phyloP scores from a whole-genome alignment of 1,139 yeast species.

The Meyerozyma athensensis region DNA sequence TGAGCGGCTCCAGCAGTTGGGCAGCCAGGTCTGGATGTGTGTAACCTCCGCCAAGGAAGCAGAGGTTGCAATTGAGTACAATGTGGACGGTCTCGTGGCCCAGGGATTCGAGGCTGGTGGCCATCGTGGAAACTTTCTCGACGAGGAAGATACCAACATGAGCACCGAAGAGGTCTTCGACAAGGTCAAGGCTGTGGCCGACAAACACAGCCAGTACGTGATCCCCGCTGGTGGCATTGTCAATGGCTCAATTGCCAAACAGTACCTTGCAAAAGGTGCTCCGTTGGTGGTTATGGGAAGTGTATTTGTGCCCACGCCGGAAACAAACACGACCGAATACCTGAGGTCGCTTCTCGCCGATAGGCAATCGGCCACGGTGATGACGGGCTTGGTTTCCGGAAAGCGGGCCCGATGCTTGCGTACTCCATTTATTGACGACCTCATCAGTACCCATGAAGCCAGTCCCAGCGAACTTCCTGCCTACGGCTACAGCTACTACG shows the following conservation, averaged over 20 bases:
- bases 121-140: slow-evolving; percentile 43
- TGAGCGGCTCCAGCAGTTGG: slow-evolving; percentile 36
- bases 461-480: slow-evolving; percentile 22
- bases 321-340: slow-evolving; percentile 21
- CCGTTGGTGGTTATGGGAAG: slow-evolving; percentile 47
- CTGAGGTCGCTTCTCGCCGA: slow-evolving; percentile 11
- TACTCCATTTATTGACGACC: slow-evolving; percentile 25
- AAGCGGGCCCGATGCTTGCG: slow-evolving; percentile 32
- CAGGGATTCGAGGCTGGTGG: slow-evolving; percentile 58
- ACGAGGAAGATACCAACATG: slow-evolving; percentile 27
- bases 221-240: slow-evolving; percentile 48
- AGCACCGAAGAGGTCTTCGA: slow-evolving; percentile 30
- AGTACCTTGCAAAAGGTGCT: slow-evolving; percentile 32
- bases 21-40: slow-evolving; percentile 47
- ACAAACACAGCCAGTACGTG: slow-evolving; percentile 21
- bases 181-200: slow-evolving; percentile 15
- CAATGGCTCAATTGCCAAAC: slow-evolving; percentile 20
- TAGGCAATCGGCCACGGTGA: slow-evolving; percentile 19
- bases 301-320: slow-evolving; percentile 34
- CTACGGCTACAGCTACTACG: slow-evolving; percentile 33
- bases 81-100: slow-evolving; percentile 38
- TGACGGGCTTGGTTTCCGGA: slow-evolving; percentile 37
- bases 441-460: slow-evolving; percentile 8
- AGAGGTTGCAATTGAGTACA: slow-evolving; percentile 15
- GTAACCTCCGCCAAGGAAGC: slow-evolving; percentile 42